Conservation (phyloP, 192 early-diverging fungal genomes). For the Oehlia diaphana region DNA sequence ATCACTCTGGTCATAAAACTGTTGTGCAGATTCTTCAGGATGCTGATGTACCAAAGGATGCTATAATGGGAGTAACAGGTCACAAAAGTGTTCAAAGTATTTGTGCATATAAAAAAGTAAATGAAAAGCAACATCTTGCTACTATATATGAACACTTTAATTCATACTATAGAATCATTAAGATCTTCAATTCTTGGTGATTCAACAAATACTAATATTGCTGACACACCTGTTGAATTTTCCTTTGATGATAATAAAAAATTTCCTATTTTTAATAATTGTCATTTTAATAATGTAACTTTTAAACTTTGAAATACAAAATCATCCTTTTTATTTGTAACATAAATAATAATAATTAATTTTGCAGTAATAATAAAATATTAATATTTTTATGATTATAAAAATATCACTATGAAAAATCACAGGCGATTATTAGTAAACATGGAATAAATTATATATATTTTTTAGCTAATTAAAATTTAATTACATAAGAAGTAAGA, state of each 20-base stretch:
- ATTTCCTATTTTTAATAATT: too few species aligned
- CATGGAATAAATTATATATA: too few species aligned
- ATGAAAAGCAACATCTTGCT: slow-evolving; percentile 3
- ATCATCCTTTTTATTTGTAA: too few species aligned
- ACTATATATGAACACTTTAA: slow-evolving; percentile 1
- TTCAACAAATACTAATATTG: background rate
- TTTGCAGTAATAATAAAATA: background rate
- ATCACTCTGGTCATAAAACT: slow-evolving; percentile 15
- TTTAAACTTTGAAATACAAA: too few species aligned
- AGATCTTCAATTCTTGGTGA: background rate
- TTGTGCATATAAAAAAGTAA: slow-evolving; percentile 6
- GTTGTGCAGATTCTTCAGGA: background rate
- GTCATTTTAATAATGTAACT: too few species aligned
- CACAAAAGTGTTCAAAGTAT: slow-evolving; percentile 4
- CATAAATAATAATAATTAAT: background rate
- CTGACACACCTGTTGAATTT: too few species aligned
- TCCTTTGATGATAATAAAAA: too few species aligned
- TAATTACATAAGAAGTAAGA: too few species aligned
- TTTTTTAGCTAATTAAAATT: too few species aligned
- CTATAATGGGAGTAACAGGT: background rate
- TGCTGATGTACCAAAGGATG: background rate
- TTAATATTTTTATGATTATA: too few species aligned
- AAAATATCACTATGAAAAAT: slow-evolving; percentile 16
- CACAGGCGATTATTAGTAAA: background rate
- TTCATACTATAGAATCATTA: background rate